A percentile compares a stretch with the other conserved stretches of the same genome.
Evolutionary conservation across 176 grass and related monocot genomes (phyloP).

Genomic region (Cymbopogon citratus): DNA sequence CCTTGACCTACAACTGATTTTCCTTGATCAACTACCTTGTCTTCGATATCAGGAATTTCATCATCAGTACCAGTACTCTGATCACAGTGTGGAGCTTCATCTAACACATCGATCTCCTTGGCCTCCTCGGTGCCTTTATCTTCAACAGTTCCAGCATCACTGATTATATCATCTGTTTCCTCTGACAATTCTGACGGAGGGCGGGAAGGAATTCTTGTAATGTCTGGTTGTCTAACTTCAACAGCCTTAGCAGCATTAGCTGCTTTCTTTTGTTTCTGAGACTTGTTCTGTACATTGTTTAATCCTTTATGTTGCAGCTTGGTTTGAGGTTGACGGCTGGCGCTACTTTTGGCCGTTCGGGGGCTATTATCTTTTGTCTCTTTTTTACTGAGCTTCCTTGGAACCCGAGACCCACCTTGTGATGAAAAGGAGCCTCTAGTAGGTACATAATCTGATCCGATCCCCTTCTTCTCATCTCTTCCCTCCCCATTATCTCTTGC

Average conservation of each 20-base stretch:
- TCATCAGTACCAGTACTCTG: constrained; percentile 92
- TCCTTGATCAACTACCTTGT: constrained; percentile 46
- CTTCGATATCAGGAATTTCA: constrained; percentile 80
- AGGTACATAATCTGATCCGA: constrained; percentile 58
- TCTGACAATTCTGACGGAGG: constrained; percentile 66
- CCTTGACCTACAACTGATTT: constrained; percentile 46
- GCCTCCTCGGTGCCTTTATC: constrained; percentile 74
- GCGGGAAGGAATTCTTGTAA: constrained; percentile 41
- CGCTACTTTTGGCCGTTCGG: constrained; percentile 40
- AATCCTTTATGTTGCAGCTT: constrained; percentile 70
- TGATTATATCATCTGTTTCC: constrained; percentile 58
- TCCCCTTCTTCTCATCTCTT: constrained; percentile 64
- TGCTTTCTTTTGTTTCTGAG: constrained; percentile 54
- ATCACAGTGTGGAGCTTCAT: constrained; percentile 88
- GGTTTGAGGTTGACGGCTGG: constrained; percentile 39
- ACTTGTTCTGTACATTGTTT: constrained; percentile 54
- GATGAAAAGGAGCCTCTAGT: constrained; percentile 73
- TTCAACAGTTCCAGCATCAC: constrained; percentile 41
- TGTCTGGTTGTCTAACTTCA: constrained; percentile 51
- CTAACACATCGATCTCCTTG: constrained; percentile 91
- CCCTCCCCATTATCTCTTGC: constrained; percentile 72
- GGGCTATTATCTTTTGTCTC: constrained; percentile 52
- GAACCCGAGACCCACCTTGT: constrained; percentile 61
- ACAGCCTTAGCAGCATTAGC: constrained; percentile 33
- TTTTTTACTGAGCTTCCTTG: constrained; percentile 74